Percentiles rank a stretch among this genome's conserved stretches.
These are phyloP conservation scores for Cercospora janseana DNA, from an alignment of 2,329 filamentous ascomycete species.

Conservation along the genomic window DNA sequence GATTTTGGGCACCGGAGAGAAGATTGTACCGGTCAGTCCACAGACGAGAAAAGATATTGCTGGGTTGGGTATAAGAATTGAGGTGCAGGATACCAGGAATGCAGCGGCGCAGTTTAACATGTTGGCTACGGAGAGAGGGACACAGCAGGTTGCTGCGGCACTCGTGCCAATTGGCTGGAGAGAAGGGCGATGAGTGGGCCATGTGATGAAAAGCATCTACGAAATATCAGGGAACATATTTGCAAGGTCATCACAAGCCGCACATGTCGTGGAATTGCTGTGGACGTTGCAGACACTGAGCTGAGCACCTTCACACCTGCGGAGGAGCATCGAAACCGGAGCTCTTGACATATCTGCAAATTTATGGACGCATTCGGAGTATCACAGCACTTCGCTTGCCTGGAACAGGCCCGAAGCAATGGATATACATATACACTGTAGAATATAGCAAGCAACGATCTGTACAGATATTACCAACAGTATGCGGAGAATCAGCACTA, in stretches of 20 bases:
- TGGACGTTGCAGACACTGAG: no score
- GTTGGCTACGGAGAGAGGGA: slow-evolving; percentile 87
- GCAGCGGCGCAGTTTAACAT: slow-evolving; percentile 93
- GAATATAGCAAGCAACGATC: not conserved
- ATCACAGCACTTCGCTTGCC: no score
- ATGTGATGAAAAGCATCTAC: not conserved
- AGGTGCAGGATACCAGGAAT: slow-evolving; percentile 89
- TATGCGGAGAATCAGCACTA: not conserved
- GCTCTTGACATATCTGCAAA: no score
- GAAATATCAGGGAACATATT: no score
- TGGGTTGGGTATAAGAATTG: slow-evolving; percentile 76
- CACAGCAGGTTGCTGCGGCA: slow-evolving; percentile 80
- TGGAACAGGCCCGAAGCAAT: no score
- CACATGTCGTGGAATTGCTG: no score
- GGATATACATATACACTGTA: no score
- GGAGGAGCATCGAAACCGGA: no score
- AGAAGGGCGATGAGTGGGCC: slow-evolving; percentile 47
- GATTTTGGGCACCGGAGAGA: slow-evolving; percentile 79
- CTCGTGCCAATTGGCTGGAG: slow-evolving; percentile 83
- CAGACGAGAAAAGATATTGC: slow-evolving; percentile 70
- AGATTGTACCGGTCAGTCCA: slow-evolving; percentile 73
- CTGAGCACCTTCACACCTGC: no score
- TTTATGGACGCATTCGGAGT: no score
- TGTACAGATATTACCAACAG: not conserved
- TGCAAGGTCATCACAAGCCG: no score